Evolutionary conservation across 2,329 filamentous ascomycete genomes (phyloP).

Genomic region (Amesomyces nigricolor): DNA sequence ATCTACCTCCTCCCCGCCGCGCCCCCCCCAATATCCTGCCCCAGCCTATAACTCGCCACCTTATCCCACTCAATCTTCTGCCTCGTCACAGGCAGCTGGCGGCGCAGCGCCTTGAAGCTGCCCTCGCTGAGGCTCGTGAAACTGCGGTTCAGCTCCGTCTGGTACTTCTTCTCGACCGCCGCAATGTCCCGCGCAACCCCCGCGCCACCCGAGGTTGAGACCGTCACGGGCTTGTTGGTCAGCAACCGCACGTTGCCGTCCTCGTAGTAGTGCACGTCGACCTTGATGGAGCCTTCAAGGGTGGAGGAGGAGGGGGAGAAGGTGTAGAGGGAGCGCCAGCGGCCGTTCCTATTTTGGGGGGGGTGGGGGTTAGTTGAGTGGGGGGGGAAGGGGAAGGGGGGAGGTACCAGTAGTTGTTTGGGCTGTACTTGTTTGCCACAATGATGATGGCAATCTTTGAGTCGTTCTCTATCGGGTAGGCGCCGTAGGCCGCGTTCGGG

Average conservation of each 20-base stretch:
- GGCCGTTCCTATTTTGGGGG: constrained; percentile 70
- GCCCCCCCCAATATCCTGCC: constrained; percentile 71
- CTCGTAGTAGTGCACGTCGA: constrained; percentile 99
- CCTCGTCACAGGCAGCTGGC: constrained; percentile 90
- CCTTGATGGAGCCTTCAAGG: constrained; percentile 75
- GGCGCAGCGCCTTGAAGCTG: constrained; percentile 85
- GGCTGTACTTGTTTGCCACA: constrained; percentile 94
- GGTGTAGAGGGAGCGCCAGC: constrained; percentile 86
- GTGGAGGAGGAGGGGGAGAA: constrained; percentile 63
- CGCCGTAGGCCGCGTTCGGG: constrained; percentile 71
- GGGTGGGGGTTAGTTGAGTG: not conserved
- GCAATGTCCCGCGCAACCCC: constrained; percentile 76
- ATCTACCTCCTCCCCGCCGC: constrained; percentile 48
- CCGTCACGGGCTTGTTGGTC: constrained; percentile 71
- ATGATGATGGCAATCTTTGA: constrained; percentile 73
- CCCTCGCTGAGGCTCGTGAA: constrained; percentile 87
- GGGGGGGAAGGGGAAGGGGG: not conserved
- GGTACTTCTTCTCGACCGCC: constrained; percentile 79
- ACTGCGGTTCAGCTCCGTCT: constrained; percentile 89
- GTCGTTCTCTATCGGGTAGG: constrained; percentile 74
- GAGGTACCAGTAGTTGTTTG: constrained; percentile 87
- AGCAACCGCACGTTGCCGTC: constrained; percentile 93
- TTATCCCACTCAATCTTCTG: constrained; percentile 99
- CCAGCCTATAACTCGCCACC: constrained; percentile 83
- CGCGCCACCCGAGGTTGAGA: constrained; percentile 55